A percentile compares a stretch with the other conserved stretches of the same genome.
These are phyloP conservation scores for Camellia granthamiana DNA, from an alignment of 148 eudicot genomes.

Conservation along the genomic window DNA sequence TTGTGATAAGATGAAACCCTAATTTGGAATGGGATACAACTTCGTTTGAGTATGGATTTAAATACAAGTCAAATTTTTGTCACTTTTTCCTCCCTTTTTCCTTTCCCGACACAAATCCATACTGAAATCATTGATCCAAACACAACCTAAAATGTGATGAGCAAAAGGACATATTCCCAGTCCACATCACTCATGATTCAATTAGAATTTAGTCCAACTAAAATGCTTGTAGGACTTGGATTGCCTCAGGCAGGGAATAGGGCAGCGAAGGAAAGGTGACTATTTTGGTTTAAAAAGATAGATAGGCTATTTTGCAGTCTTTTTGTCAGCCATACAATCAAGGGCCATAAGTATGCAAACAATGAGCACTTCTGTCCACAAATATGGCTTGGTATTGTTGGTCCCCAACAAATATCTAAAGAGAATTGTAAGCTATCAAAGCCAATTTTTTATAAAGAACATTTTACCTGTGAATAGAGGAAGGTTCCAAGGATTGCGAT, in stretches of 20 bases:
- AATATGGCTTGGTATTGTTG: not conserved
- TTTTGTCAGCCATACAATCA: not conserved
- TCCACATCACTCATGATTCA: not conserved
- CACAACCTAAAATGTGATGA: too few relatives aligned
- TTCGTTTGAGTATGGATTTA: not conserved
- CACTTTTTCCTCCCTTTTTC: too few relatives aligned
- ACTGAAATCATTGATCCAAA: not conserved
- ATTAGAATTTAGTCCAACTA: too few relatives aligned
- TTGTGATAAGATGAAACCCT: not conserved
- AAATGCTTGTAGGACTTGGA: not conserved
- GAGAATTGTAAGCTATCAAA: not conserved
- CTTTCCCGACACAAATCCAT: not conserved
- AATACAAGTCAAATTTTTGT: too few relatives aligned
- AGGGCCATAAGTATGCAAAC: slow-evolving; percentile 1
- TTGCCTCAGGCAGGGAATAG: not conserved
- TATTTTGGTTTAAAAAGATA: not conserved
- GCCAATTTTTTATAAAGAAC: not conserved
- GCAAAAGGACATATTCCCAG: not conserved
- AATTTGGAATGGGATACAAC: not conserved
- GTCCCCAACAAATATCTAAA: not conserved
- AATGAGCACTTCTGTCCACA: slow-evolving; percentile 5
- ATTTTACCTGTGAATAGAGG: slow-evolving; percentile 61
- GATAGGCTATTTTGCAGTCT: not conserved
- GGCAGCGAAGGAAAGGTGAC: not conserved
- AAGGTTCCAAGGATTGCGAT: slow-evolving; percentile 68